Evolutionary conservation across 139 green algal species (phyloP).

Genomic region (Micractinium conductrix): DNA sequence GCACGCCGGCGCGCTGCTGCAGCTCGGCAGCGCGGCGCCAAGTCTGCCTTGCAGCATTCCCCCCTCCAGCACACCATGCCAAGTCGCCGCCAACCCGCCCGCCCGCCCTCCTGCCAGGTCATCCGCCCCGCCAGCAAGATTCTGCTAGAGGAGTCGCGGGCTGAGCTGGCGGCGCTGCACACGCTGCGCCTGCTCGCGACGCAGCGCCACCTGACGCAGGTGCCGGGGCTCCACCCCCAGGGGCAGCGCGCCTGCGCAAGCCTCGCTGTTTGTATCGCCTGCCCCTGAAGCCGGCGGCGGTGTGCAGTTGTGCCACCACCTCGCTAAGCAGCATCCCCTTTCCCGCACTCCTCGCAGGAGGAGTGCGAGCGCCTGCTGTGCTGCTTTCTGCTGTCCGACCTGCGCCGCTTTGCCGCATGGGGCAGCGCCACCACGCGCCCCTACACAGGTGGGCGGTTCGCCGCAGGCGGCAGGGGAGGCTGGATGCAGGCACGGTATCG

Average conservation of each 20-base stretch:
- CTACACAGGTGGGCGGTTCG: background rate
- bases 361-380: background rate
- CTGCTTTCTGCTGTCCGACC: constrained; percentile 16
- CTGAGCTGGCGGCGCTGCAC: constrained; percentile 10
- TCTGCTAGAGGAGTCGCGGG: constrained; percentile 11
- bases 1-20: too few relatives aligned
- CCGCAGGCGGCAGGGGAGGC: background rate
- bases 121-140: constrained; percentile 7
- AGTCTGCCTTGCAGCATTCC: too few relatives aligned
- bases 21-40: too few relatives aligned
- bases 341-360: background rate
- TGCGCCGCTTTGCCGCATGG: constrained; percentile 4
- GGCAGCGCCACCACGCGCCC: background rate
- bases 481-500: background rate
- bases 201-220: background rate
- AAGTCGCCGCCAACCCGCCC: background rate
- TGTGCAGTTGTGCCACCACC: background rate
- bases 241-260: too few relatives aligned
- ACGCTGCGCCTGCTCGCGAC: background rate
- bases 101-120: background rate
- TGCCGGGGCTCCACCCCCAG: too few relatives aligned
- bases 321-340: background rate
- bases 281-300: background rate
- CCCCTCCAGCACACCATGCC: too few relatives aligned
- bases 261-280: too few relatives aligned